Conservation (phyloP, 116 monocot genomes). For the Cymodocea nodosa region DNA sequence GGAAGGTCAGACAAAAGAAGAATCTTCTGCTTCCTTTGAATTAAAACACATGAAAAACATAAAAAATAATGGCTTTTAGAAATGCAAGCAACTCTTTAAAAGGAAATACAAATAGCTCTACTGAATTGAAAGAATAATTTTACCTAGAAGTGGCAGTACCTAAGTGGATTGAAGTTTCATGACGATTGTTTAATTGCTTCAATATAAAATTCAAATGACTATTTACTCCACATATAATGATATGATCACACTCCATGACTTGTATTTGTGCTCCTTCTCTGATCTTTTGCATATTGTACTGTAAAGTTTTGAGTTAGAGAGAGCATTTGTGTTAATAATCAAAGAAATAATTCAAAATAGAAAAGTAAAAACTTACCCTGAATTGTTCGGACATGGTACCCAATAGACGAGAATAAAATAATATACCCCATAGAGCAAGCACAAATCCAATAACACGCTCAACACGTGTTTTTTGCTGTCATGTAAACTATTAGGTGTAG, state of each 20-base stretch:
- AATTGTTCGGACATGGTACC: constrained; percentile 95
- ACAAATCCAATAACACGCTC: constrained; percentile 85
- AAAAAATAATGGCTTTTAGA: not conserved
- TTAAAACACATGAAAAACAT: constrained; percentile 7
- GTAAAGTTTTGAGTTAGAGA: constrained; percentile 5
- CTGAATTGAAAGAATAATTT: constrained; percentile 7
- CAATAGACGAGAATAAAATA: constrained; percentile 93
- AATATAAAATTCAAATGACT: constrained; percentile 83
- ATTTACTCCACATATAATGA: constrained; percentile 95
- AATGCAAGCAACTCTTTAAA: not conserved
- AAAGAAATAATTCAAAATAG: not conserved
- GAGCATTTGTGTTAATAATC: not conserved
- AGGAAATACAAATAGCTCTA: not conserved
- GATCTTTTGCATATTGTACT: constrained; percentile 93
- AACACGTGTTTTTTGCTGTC: constrained; percentile 90
- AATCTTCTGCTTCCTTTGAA: constrained; percentile 84
- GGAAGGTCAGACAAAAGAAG: constrained; percentile 94
- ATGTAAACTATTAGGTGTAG: constrained; percentile 1
- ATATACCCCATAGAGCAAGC: constrained; percentile 88
- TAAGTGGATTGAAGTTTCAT: constrained; percentile 76
- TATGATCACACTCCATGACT: constrained; percentile 88
- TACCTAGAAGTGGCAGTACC: constrained; percentile 94
- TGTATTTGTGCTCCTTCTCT: constrained; percentile 96
- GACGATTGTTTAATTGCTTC: constrained; percentile 86
- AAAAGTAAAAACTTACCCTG: constrained; percentile 52